A percentile compares a stretch with the other conserved stretches of the same genome.
These are phyloP conservation scores for Ceratocystis huliohia DNA, from an alignment of 2,329 filamentous ascomycete genomes.

Conservation along the genomic window DNA sequence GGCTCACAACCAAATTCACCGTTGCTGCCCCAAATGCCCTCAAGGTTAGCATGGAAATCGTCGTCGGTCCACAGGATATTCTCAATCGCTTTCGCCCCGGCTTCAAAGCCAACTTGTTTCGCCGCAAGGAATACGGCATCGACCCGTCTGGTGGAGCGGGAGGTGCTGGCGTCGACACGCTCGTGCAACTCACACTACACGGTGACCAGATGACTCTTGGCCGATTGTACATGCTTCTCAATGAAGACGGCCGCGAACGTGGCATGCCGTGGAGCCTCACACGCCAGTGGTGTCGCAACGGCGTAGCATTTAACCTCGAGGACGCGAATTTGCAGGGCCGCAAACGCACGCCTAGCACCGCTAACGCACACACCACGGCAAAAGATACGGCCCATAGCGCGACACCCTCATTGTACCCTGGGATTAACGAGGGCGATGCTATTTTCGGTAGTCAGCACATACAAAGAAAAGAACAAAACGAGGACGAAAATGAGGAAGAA, in stretches of 20 bases:
- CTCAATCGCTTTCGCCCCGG: slow-evolving; percentile 20
- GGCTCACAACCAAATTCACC: slow-evolving; percentile 20
- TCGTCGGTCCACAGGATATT: slow-evolving; percentile 15
- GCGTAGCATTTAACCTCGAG: slow-evolving; percentile 17
- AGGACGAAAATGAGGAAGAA: background rate
- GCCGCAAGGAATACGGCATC: slow-evolving; percentile 17
- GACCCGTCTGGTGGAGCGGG: slow-evolving; percentile 8
- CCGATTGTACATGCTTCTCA: slow-evolving; percentile 30
- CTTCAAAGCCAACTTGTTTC: slow-evolving; percentile 19
- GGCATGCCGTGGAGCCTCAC: slow-evolving; percentile 24
- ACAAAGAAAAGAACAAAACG: background rate
- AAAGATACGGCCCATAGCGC: background rate
- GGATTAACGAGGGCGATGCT: slow-evolving; percentile 12
- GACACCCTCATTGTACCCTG: slow-evolving; percentile 6
- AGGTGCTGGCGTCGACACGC: slow-evolving; percentile 1
- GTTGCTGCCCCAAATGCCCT: slow-evolving; percentile 20
- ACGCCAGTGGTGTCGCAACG: slow-evolving; percentile 19
- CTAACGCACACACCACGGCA: background rate
- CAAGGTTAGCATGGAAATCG: slow-evolving; percentile 20
- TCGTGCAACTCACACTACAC: slow-evolving; percentile 28
- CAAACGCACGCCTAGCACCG: background rate
- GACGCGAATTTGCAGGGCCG: slow-evolving; percentile 17
- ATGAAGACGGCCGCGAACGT: slow-evolving; percentile 33
- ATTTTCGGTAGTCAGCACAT: background rate
- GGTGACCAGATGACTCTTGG: slow-evolving; percentile 26